Base-by-base conservation (phyloP, 2,329 filamentous ascomycete genomes). In the Pseudocercospora vitis region DNA sequence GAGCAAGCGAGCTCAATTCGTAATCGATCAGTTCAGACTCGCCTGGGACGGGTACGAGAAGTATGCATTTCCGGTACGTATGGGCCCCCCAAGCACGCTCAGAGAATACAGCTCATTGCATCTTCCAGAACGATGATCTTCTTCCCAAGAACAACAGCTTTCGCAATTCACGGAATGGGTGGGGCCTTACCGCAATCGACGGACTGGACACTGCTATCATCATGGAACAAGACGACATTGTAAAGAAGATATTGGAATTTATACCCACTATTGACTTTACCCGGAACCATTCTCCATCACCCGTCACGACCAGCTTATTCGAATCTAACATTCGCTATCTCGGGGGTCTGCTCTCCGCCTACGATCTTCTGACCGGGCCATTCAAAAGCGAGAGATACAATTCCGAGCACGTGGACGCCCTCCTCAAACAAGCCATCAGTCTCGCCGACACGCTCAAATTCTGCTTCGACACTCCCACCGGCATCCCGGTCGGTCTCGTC, bases 281-380 rank as follows among this genome's bases (percentile, higher is more conserved):
- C 35, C 74, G 77, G 8, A 88, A 62, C 42, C 57, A 59, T 8
- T 48, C 52, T 12, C 42, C 55, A n/a, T 24, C 28, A n/a, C 39
- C 50, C 2, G 24, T 50, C 5, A 52, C 39, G 9, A 57, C 54
- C 4, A 92, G 87, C 32, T 72, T 96, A 5, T 96, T 96, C 65
- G 91, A 96, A 72, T 95, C 89, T 0, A 96, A 89, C 0, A 95
- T 96, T 65, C 85, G 91, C 23, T 95, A 95, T 65, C 74, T 96
- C 1, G 91, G 83, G 7, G 91, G 90, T 12, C 78, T 96, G 63
- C 68, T 96, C 7, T 88, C 90, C 2, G 88, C 78, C 3, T 86
- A 88, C 63, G 87, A 89, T 67, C 78, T 96, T 45, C 74, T 95
- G 42, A 85, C 76, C 1, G 88, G 87, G 0, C 86, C 87, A 1